A percentile compares a stretch with the other conserved stretches of the same genome.
These are phyloP conservation scores for Schrenkiella parvula DNA, from an alignment of 345 rosid species.

Conservation along the genomic window DNA sequence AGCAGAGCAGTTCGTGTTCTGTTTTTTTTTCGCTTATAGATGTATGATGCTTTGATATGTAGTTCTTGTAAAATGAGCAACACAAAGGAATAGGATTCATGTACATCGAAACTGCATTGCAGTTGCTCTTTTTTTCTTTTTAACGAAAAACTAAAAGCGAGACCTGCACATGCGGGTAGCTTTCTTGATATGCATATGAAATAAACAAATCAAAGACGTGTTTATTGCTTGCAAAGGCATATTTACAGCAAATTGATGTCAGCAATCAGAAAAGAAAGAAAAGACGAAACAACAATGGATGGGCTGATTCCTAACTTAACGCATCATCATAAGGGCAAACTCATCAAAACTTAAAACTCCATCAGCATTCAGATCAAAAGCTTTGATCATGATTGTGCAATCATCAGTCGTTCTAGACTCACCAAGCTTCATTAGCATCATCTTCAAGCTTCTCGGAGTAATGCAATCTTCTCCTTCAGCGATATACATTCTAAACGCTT, in stretches of 20 bases:
- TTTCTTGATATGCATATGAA: neutral
- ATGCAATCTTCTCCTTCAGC: conserved; percentile 51
- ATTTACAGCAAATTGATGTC: neutral
- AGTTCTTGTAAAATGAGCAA: conserved; percentile 1
- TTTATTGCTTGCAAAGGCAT: neutral
- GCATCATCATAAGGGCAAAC: conserved; percentile 73
- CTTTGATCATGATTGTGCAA: conserved; percentile 52
- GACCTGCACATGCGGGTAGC: neutral
- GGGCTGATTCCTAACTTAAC: conserved; percentile 19
- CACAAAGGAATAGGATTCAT: conserved; percentile 9
- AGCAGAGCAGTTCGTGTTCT: conserved; percentile 1
- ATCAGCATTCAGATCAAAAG: conserved; percentile 64
- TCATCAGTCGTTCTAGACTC: conserved; percentile 46
- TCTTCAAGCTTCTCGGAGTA: conserved; percentile 52
- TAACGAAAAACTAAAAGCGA: neutral
- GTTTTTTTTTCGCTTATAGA: neutral
- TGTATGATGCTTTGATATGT: conserved; percentile 2
- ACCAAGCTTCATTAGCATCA: conserved; percentile 54
- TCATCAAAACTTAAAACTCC: conserved; percentile 70
- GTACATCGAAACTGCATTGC: neutral
- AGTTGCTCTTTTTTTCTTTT: neutral
- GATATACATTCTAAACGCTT: conserved; percentile 59
- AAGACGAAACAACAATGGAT: neutral
- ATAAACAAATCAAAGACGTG: neutral
- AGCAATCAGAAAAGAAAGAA: neutral